These are phyloP conservation scores for Narthecium ossifragum DNA, from an alignment of 106 monocot species.

Conservation along the genomic window DNA sequence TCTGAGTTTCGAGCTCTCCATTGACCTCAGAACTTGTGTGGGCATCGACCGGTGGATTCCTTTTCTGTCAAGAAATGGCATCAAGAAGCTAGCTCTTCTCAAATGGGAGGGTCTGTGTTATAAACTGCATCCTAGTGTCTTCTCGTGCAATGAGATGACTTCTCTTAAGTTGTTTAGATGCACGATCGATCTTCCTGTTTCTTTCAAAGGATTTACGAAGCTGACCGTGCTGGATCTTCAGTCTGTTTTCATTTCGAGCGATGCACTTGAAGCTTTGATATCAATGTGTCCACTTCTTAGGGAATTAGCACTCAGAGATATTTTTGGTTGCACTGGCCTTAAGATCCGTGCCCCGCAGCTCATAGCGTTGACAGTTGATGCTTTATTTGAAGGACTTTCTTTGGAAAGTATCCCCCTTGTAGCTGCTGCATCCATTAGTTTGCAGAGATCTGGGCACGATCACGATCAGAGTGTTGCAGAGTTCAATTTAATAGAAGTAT, in stretches of 20 bases:
- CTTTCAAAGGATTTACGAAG: constrained; percentile 8
- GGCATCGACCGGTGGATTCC: constrained; percentile 8
- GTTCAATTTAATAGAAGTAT: no score
- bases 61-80: constrained; percentile 12
- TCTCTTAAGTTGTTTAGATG: constrained; percentile 4
- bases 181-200: background rate
- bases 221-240: constrained; percentile 1
- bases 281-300: background rate
- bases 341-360: constrained; percentile 3
- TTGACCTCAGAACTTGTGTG: background rate
- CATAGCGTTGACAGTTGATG: background rate
- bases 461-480: no score
- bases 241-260: background rate
- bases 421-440: background rate
- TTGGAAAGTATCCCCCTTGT: background rate
- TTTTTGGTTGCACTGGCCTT: background rate
- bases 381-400: background rate
- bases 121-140: constrained; percentile 9
- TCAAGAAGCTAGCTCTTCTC: constrained; percentile 4
- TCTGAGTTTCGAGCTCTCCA: constrained; percentile 4
- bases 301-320: background rate
- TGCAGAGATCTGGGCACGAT: no score
- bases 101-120: background rate
- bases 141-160: background rate
- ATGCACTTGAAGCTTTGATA: background rate